Base-by-base conservation (phyloP, 371 early-diverging fungal genomes). In the Mortierella sp. region DNA sequence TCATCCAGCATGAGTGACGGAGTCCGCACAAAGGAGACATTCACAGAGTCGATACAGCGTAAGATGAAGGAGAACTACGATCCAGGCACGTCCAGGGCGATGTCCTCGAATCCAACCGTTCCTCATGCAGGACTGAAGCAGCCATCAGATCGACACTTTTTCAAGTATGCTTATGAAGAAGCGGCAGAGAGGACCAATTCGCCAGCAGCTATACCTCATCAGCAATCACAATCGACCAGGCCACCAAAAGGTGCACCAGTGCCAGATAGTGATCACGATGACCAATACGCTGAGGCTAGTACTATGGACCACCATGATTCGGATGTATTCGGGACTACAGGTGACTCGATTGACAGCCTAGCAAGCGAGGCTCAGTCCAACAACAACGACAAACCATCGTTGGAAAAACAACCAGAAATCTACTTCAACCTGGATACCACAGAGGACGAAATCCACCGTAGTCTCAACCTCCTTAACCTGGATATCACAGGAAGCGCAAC, bases 381-480 rank as follows among this genome's bases (percentile, higher is more conserved):
- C 17, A 47, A 50, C 10, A 31, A 29, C 25, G 40, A 24, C 4
- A 4, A 13, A 1, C 43, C 53, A 14, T 25, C 37, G 14, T 25
- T 49, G 1, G 22, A 19, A 16, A 73, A 73, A n/a, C 46, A 66
- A 29, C 73, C 67, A 27, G 73, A 73, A 41, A 49, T 63, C 19
- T 62, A 47, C 27, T 73, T 50, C 49, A 73, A 73, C 34, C 54
- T 73, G 31, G 73, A 73, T 54, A 62, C 73, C n/a, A 73, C 67
- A 0, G 63, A 67, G 12, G 73, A 73, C 31, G 73, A 73, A 55
- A 73, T 73, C 31, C 73, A 73, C 31, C 73, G 73, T 9, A 62
- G 61, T 40, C 67, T 73, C 24, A 67, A 73, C 49, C 13, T 67
- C 3, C 55, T 73, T n/a, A 73, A 63, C 46, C 24, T 73, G 50